Conservation (phyloP, 1,284 basidiomycete genomes). For the Ustilago trichophora region DNA sequence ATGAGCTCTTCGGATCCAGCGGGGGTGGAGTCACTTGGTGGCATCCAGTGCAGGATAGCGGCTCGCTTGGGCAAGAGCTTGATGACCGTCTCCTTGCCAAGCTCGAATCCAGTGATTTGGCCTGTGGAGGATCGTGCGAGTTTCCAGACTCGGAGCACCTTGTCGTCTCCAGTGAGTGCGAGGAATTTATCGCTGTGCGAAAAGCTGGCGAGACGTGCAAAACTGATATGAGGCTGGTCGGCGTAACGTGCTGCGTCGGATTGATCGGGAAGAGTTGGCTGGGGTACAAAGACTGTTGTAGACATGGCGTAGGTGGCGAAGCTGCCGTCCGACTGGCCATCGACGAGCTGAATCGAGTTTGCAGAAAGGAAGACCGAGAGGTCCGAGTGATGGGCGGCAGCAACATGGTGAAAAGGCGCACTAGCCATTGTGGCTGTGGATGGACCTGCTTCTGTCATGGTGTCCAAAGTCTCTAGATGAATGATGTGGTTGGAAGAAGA, state of each 20-base stretch:
- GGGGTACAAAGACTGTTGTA: slow-evolving; percentile 41
- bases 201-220: slow-evolving; percentile 53
- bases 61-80: slow-evolving; percentile 60
- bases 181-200: slow-evolving; percentile 50
- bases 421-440: slow-evolving; percentile 25
- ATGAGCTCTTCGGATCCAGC: slow-evolving; percentile 50
- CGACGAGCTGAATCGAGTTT: slow-evolving; percentile 44
- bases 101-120: slow-evolving; percentile 20
- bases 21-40: slow-evolving; percentile 12
- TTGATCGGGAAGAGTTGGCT: slow-evolving; percentile 42
- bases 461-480: not conserved
- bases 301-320: slow-evolving; percentile 30
- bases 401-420: slow-evolving; percentile 39
- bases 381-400: slow-evolving; percentile 28
- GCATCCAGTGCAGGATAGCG: slow-evolving; percentile 52
- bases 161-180: slow-evolving; percentile 62
- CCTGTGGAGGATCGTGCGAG: slow-evolving; percentile 7
- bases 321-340: slow-evolving; percentile 11
- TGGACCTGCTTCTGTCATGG: slow-evolving; percentile 40
- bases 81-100: slow-evolving; percentile 49
- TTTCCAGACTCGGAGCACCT: slow-evolving; percentile 58
- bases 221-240: slow-evolving; percentile 40
- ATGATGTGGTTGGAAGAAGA: not conserved
- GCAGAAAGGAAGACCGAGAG: slow-evolving; percentile 37
- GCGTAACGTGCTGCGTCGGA: slow-evolving; percentile 41